Conservation (phyloP, 2,329 filamentous ascomycete species). For the Davidsoniella eucalypti region DNA sequence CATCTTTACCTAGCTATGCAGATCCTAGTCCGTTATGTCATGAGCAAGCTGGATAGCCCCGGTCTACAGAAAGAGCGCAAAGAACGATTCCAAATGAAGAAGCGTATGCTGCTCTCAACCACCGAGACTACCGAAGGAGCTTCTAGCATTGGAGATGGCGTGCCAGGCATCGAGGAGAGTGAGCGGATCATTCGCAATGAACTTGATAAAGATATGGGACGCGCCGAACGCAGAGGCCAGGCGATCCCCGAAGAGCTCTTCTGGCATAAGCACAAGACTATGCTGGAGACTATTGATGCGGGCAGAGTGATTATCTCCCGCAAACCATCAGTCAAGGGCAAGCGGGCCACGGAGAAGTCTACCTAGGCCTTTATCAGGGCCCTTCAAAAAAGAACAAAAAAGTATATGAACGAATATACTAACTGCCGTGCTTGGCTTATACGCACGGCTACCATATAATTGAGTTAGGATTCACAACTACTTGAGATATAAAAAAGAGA, state of each 20-base stretch:
- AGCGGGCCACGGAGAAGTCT: neutral
- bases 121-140: conserved; percentile 52
- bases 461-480: no score
- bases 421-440: no score
- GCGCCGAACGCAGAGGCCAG: conserved; percentile 22
- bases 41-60: conserved; percentile 70
- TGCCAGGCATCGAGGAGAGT: conserved; percentile 31
- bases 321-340: conserved; percentile 14
- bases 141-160: conserved; percentile 30
- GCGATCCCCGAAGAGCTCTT: conserved; percentile 35
- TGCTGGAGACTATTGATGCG: conserved; percentile 39
- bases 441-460: no score
- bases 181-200: conserved; percentile 48
- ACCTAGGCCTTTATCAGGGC: no score
- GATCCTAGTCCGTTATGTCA: conserved; percentile 51
- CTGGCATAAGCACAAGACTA: conserved; percentile 43
- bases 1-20: conserved; percentile 75
- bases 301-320: conserved; percentile 39
- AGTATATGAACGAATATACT: no score
- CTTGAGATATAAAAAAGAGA: no score
- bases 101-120: conserved; percentile 44
- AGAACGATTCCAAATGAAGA: conserved; percentile 66
- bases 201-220: conserved; percentile 47
- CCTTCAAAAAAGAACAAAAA: no score
- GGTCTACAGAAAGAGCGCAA: conserved; percentile 72